Percentiles rank a stretch among this genome's conserved stretches.
phyloP scores from a whole-genome alignment of 805 yeast species.

The Teunomyces tritomae region DNA sequence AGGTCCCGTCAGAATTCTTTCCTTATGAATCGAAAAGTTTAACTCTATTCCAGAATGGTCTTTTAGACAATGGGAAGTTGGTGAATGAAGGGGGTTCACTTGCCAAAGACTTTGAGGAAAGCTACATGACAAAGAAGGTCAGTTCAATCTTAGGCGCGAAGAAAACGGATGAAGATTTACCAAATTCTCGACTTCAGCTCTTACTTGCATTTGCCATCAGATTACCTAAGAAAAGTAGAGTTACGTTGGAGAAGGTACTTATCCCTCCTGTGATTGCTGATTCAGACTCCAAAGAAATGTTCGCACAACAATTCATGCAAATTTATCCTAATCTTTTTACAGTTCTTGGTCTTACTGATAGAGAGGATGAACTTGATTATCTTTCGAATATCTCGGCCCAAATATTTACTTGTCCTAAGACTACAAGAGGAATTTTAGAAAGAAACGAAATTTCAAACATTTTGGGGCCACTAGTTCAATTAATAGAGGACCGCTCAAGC shows the following conservation, averaged over 20 bases:
- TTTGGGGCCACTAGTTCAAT: slow-evolving; percentile 44
- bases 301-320: slow-evolving; percentile 53
- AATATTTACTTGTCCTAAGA: slow-evolving; percentile 43
- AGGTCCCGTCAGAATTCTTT: slow-evolving; percentile 23
- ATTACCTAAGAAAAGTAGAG: slow-evolving; percentile 51
- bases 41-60: slow-evolving; percentile 30
- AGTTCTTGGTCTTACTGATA: slow-evolving; percentile 46
- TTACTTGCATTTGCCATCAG: slow-evolving; percentile 60
- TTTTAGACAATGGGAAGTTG: slow-evolving; percentile 26
- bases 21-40: slow-evolving; percentile 11
- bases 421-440: slow-evolving; percentile 40
- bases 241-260: slow-evolving; percentile 44
- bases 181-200: slow-evolving; percentile 54
- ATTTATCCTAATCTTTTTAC: slow-evolving; percentile 52
- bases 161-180: not conserved
- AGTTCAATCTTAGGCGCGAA: not conserved
- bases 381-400: slow-evolving; percentile 36
- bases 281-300: slow-evolving; percentile 41
- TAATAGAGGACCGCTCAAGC: slow-evolving; percentile 43
- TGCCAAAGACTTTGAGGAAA: slow-evolving; percentile 5
- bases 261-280: slow-evolving; percentile 58
- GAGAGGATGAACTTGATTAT: slow-evolving; percentile 46
- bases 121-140: not conserved
- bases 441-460: slow-evolving; percentile 41
- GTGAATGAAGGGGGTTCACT: slow-evolving; percentile 21